A percentile compares a stretch with the other conserved stretches of the same genome.
phyloP scores from a whole-genome alignment of 106 monocot species.

The Alisma plantagoaquatica region DNA sequence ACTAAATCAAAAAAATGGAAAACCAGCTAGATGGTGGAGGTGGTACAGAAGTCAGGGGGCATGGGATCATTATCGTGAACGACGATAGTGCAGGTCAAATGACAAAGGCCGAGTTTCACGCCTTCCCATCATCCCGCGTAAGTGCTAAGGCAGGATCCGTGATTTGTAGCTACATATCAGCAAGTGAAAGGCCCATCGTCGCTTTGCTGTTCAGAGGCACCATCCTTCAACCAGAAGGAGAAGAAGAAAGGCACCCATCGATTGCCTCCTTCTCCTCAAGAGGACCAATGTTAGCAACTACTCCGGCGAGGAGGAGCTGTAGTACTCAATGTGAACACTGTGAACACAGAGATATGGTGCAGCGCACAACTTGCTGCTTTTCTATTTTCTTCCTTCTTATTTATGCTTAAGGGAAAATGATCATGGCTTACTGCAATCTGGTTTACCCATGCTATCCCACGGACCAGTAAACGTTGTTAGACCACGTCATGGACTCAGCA shows the following conservation, averaged over 20 bases:
- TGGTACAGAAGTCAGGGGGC: slow-evolving; percentile 70
- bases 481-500: too few relatives aligned
- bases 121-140: slow-evolving; percentile 72
- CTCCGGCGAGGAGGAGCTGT: too few relatives aligned
- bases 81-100: slow-evolving; percentile 63
- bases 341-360: too few relatives aligned
- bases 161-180: slow-evolving; percentile 43
- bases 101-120: slow-evolving; percentile 67
- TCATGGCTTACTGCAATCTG: too few relatives aligned
- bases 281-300: too few relatives aligned
- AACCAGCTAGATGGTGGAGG: slow-evolving; percentile 73
- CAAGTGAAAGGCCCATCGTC: slow-evolving; percentile 30
- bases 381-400: too few relatives aligned
- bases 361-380: too few relatives aligned
- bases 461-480: too few relatives aligned
- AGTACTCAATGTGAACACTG: too few relatives aligned
- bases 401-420: too few relatives aligned
- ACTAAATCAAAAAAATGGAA: slow-evolving; percentile 50
- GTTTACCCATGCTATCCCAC: too few relatives aligned
- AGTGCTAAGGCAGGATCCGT: slow-evolving; percentile 35
- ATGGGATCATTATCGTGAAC: slow-evolving; percentile 82
- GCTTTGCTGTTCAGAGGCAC: slow-evolving; percentile 57
- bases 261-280: slow-evolving; percentile 86
- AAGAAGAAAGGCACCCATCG: slow-evolving; percentile 47
- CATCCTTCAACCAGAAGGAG: slow-evolving; percentile 24